Evolutionary conservation across 305 asterid species (phyloP), one percentile per base, ranked within the genome.

Genomic region (Fraxinus sp.): DNA sequence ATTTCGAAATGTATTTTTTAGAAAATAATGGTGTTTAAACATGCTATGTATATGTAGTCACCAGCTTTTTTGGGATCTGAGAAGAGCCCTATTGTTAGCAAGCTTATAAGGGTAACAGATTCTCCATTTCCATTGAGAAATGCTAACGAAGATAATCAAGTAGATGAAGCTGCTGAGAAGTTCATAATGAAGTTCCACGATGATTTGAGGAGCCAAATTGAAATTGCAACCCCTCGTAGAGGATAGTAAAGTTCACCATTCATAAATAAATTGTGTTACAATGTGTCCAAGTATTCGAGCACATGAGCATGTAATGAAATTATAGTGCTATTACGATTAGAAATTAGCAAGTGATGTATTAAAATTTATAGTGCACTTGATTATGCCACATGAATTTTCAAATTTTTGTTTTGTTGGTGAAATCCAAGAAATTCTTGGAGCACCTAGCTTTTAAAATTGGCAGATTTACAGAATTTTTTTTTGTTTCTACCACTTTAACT

Each of bases 11-110:
- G 28, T 26, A 26, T n/a, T 26, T 26, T 26, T 26, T 26, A 26
- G 28, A 26, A 26, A 26, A 26, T 26, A 26, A 26, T 26, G 28
- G 28, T 26, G 28, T 26, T 26, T 26, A 26, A 26, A 1, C 28
- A 26, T 26, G 28, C 28, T 26, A 26, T 26, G 28, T 26, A 26
- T 26, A 26, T 26, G 28, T 26, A 26, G 28, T 26, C 97, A 0
- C 97, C 97, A 0, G 90, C 85, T 0, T 87, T 91, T 0, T 95
- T 95, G 1, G 92, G 94, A 2, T 91, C 91, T 18, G 97, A 95
- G 39, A 89, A 84, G 77, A 90, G 90, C 81, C 93, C 96, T n/a
- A 52, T 87, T 80, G 96, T 90, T 77, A 89, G 83, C 93, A n/a
- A 90, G 84, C 85, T 35, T 35, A 5, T 91, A 43, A 85, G 97